A percentile compares a stretch with the other conserved stretches of the same genome.
Conservation (phyloP, 768 basidiomycete genomes). For the Boletus sp. region DNA sequence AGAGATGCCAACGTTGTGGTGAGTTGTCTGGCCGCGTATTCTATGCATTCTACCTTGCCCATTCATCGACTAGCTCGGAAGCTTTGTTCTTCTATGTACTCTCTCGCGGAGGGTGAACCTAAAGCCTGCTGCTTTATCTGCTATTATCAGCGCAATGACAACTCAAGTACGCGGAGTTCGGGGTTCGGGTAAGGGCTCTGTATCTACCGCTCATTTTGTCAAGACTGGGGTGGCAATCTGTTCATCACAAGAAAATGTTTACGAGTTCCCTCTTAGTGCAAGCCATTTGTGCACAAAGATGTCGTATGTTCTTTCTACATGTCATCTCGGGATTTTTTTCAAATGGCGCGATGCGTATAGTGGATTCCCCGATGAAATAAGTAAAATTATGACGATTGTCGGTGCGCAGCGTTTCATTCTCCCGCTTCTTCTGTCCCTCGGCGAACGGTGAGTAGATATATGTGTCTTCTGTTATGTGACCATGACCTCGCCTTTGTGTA, state of each 20-base stretch:
- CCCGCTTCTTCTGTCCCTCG: constrained; percentile 46
- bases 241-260: constrained; percentile 55
- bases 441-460: constrained; percentile 36
- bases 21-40: constrained; percentile 18
- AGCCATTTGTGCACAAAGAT: constrained; percentile 43
- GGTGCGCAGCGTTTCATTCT: constrained; percentile 56
- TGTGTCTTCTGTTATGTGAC: neutral
- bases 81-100: constrained; percentile 67
- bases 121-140: constrained; percentile 53
- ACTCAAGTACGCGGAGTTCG: constrained; percentile 38
- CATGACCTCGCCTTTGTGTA: constrained; percentile 13
- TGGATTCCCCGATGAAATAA: constrained; percentile 45
- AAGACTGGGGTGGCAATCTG: constrained; percentile 65
- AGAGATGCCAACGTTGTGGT: constrained; percentile 53
- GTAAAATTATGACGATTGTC: constrained; percentile 41
- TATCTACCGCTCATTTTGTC: constrained; percentile 56
- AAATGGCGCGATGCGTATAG: constrained; percentile 28
- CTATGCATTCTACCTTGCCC: neutral
- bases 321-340: neutral
- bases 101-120: constrained; percentile 66
- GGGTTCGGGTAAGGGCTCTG: constrained; percentile 26
- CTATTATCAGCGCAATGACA: constrained; percentile 54
- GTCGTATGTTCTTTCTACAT: constrained; percentile 39
- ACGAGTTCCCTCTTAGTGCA: constrained; percentile 39
- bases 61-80: constrained; percentile 50